Evolutionary conservation across 306 rosid species (phyloP).

Genomic region (Crataegus laevigata): DNA sequence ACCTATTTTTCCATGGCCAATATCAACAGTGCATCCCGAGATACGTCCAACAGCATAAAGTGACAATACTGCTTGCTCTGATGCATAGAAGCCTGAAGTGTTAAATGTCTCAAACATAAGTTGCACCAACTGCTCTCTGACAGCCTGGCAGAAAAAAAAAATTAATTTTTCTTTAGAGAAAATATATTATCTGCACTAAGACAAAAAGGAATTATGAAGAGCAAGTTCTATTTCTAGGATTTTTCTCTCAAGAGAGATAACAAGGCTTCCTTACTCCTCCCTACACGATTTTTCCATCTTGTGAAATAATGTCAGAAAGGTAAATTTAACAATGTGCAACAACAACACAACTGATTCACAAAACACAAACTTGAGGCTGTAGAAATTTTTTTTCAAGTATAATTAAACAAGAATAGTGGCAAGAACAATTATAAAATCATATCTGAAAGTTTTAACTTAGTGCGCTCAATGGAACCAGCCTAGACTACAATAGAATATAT

Average conservation of each 20-base stretch:
- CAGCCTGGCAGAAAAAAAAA: slow-evolving; percentile 50
- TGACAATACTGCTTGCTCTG: slow-evolving; percentile 93
- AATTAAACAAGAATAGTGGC: not conserved
- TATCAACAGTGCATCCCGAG: slow-evolving; percentile 94
- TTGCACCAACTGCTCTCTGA: slow-evolving; percentile 93
- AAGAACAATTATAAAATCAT: not conserved
- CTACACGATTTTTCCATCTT: not conserved
- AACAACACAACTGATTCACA: not conserved
- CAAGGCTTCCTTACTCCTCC: not conserved
- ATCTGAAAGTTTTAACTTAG: not conserved
- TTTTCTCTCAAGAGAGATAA: not conserved
- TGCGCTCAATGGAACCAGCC: not conserved
- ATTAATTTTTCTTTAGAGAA: slow-evolving; percentile 3
- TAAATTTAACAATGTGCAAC: not conserved
- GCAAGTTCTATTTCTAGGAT: not conserved
- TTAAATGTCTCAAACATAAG: slow-evolving; percentile 98
- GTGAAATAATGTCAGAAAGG: not conserved
- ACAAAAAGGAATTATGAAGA: not conserved
- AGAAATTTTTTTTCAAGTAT: not conserved
- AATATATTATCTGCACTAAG: not conserved
- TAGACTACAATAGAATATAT: not conserved
- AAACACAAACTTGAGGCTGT: not conserved
- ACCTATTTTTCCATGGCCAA: slow-evolving; percentile 99
- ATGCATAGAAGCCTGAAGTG: slow-evolving; percentile 97
- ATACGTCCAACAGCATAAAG: slow-evolving; percentile 94